Base-by-base conservation (phyloP, 495 filamentous ascomycete species). In the Penicillium parvum region DNA sequence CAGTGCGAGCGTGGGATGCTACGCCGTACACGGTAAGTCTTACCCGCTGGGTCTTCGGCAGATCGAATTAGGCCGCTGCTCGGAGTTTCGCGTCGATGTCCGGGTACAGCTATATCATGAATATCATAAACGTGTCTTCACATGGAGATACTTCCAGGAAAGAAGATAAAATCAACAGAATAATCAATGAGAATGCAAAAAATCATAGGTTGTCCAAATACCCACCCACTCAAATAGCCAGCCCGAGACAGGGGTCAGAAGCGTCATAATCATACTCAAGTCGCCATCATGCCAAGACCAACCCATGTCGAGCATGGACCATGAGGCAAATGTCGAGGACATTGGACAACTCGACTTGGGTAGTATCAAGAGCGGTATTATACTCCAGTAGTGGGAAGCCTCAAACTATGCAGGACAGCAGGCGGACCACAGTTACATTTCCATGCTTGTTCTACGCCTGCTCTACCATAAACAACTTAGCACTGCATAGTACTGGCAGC, bases 401-500 rank as follows among this genome's bases (percentile, higher is more conserved):
- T 15, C 28, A 15, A 30, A 15, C 8, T 14, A 30, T 15, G 28
- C 28, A 11, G 27, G 11, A 7, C 25, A 34, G 37, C 26, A 14
- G 34, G 12, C 45, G 33, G 41, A 46, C 32, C 16, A 57, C 43
- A 45, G 53, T 53, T 54, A 54, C 52, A 55, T 60, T 61, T 68
- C 68, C 60, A 70, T 70, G 66, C 68, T 69, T 64, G 38, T 72
- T 70, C 66, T 69, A 56, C 63, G 63, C 46, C 60, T 48, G 58
- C 57, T 68, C 59, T 57, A 61, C n/a, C n/a, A n/a, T n/a, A n/a
- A n/a, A n/a, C n/a, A n/a, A n/a, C n/a, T n/a, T n/a, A n/a, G n/a
- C n/a, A n/a, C n/a, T n/a, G n/a, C n/a, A n/a, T n/a, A n/a, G n/a
- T n/a, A n/a, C n/a, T n/a, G n/a, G n/a, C n/a, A n/a, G n/a, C n/a